Evolutionary conservation across 768 basidiomycete genomes (phyloP), one percentile per base, ranked within the genome.

Genomic region (Leccinum rimulosum): DNA sequence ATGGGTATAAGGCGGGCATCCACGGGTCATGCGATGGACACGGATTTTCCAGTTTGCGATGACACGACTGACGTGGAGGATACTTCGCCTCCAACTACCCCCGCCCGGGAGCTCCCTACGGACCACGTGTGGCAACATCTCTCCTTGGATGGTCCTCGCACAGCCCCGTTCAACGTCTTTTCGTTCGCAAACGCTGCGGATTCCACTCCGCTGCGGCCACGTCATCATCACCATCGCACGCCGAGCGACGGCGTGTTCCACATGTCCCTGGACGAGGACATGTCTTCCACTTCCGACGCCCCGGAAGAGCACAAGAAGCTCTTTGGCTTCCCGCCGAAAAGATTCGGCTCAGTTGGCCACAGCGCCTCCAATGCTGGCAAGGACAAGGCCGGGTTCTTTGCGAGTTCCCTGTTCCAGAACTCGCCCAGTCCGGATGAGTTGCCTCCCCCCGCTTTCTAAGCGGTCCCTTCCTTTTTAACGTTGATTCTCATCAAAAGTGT

Each of bases 361-460:
- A 73, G 61, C 33, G 55, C 61, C 28, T 53, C 64, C 38, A 70
- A 69, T 61, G 61, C 59, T 61, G 64, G 43, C 60, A 68, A 70
- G 65, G 69, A 74, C 54, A 76, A 74, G 60, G 71, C 75, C 30
- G 81, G 81, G 8, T 89, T 83, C 69, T 92, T 89, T 72, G 89
- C 90, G 64, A 91, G 88, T 67, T 91, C 89, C 33, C 77, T 80
- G 67, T 92, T 91, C 84, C 90, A 91, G 80, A 92, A 91, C 78
- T 90, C 88, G 59, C 90, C 90, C 15, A 90, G 86, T 66, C 90
- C 90, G 54, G 90, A 91, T 61, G 89, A 89, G 68, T 75, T 92
- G 51, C 90, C 90, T 50, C 82, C 84, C 60, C 88, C 88, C 56
- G 76, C 80, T 63, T 85, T 88, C 68, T 73, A 55, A 73, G 70